Base-by-base conservation (phyloP, 176 grass and related monocot species). In the Themeda triandra region DNA sequence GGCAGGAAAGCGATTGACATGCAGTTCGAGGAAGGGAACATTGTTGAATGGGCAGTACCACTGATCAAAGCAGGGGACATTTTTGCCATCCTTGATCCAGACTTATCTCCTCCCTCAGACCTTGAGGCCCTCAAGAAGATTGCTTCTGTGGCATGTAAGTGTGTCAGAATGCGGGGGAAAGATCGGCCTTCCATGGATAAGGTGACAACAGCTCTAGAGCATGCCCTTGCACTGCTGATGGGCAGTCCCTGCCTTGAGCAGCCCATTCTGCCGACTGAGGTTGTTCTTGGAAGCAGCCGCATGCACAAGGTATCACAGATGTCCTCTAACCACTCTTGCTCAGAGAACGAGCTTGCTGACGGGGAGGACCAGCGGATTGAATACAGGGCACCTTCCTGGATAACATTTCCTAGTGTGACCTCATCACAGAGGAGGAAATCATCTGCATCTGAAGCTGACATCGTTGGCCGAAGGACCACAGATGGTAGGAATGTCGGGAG, bases 381-480 rank as follows among this genome's bases (percentile, higher is more conserved):
- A 86, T 93, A 93, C 63, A 87, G 96, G 73, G 96, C 96, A 15
- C 96, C 96, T 63, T 95, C 92, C 30, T 98, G 96, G 96, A 98
- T 98, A 82, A 95, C 93, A 6, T 95, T 98, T 51, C 96, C 96
- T 53, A 98, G 96, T 6, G 91, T 98, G 58, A 95, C 96, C 10
- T 98, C 96, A 6, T 98, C 96, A 8, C 96, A 95, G 59, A 93
- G 96, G 89, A 92, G 96, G 77, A 97, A 97, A 84, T 97, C 94
- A 60, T 97, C 94, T 28, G 94, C 87, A 60, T 98, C 96, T 2
- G 96, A 98, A 80, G 91, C 91, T 6, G 96, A 98, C 42, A 88
- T 91, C n/a, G 87, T 86, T 76, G 87, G 88, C 24, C 88, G 86
- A 74, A 95, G 86, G 68, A 92, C 94, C 64, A 88, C 84, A 36